These are phyloP conservation scores for Simmondsia chinensis DNA, from an alignment of 148 eudicot species.

Conservation along the genomic window DNA sequence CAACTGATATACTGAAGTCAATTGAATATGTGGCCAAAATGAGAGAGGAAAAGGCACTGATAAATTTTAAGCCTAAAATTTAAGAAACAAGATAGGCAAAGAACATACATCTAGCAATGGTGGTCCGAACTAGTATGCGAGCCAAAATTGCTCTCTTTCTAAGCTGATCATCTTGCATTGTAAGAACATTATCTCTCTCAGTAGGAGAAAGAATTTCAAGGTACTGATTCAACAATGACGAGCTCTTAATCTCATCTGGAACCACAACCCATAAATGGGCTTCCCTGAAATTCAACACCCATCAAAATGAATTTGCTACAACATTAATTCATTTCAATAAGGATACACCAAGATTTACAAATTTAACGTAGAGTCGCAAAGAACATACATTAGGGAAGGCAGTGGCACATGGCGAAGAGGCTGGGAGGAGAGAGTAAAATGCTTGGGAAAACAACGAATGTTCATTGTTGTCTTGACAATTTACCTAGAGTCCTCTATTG, in stretches of 20 bases:
- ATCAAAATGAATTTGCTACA: not conserved
- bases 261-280: constrained; percentile 72
- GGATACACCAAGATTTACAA: no score
- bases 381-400: constrained; percentile 50
- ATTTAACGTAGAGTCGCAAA: not conserved
- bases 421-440: constrained; percentile 25
- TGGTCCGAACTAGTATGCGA: constrained; percentile 80
- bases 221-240: constrained; percentile 43
- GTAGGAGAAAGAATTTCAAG: constrained; percentile 54
- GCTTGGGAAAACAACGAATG: constrained; percentile 33
- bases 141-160: constrained; percentile 65
- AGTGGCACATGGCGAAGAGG: constrained; percentile 38
- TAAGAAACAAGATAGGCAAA: not conserved
- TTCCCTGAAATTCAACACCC: constrained; percentile 41
- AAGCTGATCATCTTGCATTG: constrained; percentile 36
- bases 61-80: no score
- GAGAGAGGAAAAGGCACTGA: no score
- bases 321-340: no score
- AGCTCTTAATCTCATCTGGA: constrained; percentile 61
- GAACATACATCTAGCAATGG: constrained; percentile 75
- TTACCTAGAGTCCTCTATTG: no score
- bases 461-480: constrained; percentile 23
- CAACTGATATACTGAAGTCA: no score
- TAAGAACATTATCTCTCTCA: constrained; percentile 54
- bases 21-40: no score